Percentiles rank a stretch among this genome's conserved stretches.
Evolutionary conservation across 2,329 filamentous ascomycete species (phyloP).

Genomic region (Periconia sp.): DNA sequence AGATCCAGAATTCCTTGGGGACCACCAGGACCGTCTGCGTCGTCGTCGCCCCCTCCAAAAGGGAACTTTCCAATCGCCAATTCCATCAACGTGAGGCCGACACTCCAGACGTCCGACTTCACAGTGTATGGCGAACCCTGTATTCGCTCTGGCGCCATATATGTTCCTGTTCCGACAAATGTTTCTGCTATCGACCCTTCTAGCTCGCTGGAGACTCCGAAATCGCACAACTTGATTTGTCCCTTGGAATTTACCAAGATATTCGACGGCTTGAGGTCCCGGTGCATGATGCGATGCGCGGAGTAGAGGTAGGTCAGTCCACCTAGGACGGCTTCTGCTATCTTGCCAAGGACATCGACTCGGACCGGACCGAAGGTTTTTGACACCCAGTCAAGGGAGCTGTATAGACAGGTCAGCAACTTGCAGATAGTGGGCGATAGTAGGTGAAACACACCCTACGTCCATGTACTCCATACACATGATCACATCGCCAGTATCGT

Average conservation of each 20-base stretch:
- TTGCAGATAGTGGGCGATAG: slow-evolving; percentile 2
- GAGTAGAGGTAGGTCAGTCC: slow-evolving; percentile 95
- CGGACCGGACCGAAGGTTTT: slow-evolving; percentile 93
- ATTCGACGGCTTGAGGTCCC: slow-evolving; percentile 98
- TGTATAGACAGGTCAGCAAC: slow-evolving; percentile 48
- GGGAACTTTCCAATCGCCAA: slow-evolving; percentile 97
- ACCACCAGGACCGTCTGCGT: slow-evolving; percentile 67
- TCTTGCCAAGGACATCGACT: slow-evolving; percentile 96
- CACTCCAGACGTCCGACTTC: slow-evolving; percentile 99
- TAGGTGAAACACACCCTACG: slow-evolving; percentile 75
- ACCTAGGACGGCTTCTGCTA: slow-evolving; percentile 91
- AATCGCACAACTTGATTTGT: slow-evolving; percentile 96
- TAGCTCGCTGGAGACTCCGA: slow-evolving; percentile 96
- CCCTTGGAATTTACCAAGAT: slow-evolving; percentile 94
- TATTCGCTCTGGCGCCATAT: slow-evolving; percentile 98
- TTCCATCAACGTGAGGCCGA: slow-evolving; percentile 94
- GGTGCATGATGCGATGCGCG: slow-evolving; percentile 97
- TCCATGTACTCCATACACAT: slow-evolving; percentile 99
- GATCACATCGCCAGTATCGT: slow-evolving; percentile 95
- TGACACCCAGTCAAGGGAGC: slow-evolving; percentile 90
- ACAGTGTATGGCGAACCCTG: slow-evolving; percentile 97
- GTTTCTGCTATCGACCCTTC: slow-evolving; percentile 98
- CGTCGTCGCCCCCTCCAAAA: slow-evolving; percentile 83
- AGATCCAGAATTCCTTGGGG: slow-evolving; percentile 96
- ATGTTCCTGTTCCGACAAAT: slow-evolving; percentile 97